Percentiles rank a stretch among this genome's conserved stretches.
Evolutionary conservation across 108 stramenopile genomes (phyloP).

Genomic region (Pseudonitzschia pungens): DNA sequence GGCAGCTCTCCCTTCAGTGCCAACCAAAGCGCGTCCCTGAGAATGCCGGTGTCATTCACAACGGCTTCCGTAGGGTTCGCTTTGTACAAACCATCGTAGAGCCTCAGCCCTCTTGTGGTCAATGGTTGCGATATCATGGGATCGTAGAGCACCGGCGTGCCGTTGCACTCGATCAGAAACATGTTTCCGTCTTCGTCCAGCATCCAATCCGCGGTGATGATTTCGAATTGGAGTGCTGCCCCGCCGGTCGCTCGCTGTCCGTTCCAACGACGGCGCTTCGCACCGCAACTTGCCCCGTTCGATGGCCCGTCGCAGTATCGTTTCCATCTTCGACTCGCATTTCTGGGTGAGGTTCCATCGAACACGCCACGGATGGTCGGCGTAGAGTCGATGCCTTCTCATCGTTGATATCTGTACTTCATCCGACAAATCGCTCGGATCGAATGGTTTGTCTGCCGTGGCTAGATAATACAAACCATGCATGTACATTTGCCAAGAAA

Average conservation of each 20-base stretch:
- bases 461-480: conserved; percentile 40
- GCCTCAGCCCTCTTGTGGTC: conserved; percentile 32
- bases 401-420: conserved; percentile 47
- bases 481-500: conserved; percentile 38
- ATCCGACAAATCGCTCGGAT: conserved; percentile 25
- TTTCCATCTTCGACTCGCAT: conserved; percentile 22
- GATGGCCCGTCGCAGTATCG: conserved; percentile 38
- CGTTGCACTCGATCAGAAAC: conserved; percentile 52
- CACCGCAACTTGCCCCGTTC: conserved; percentile 30
- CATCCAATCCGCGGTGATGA: conserved; percentile 48
- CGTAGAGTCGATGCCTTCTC: conserved; percentile 30
- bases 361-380: conserved; percentile 29
- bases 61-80: conserved; percentile 28
- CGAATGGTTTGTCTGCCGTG: conserved; percentile 38
- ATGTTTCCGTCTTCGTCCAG: conserved; percentile 36
- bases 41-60: conserved; percentile 36
- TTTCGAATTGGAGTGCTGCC: conserved; percentile 41
- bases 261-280: background rate
- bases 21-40: conserved; percentile 34
- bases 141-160: conserved; percentile 47
- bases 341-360: conserved; percentile 18
- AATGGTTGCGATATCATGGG: conserved; percentile 35
- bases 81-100: conserved; percentile 31
- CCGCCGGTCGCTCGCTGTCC: background rate
- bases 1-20: conserved; percentile 23